Evolutionary conservation across 108 stramenopile species (phyloP), one percentile per base, ranked within the genome.

Genomic region (Nitzschia sp.): DNA sequence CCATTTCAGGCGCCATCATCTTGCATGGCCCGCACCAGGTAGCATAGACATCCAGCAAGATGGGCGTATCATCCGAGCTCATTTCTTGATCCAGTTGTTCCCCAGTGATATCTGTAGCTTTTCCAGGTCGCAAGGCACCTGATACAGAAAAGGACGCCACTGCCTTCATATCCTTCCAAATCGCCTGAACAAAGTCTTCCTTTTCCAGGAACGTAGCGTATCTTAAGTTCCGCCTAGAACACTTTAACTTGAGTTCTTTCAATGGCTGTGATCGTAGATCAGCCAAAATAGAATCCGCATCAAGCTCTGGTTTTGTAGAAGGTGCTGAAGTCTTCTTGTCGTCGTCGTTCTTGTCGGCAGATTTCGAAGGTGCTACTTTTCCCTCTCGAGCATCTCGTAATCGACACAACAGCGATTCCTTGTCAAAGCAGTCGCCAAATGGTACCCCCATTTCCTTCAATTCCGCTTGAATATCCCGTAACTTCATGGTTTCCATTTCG

Each of bases 1-100:
- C 76, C 27, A 96, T 66, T 55, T 86, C 66, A 0, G 91, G 90
- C 13, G 79, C 84, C 64, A 96, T 77, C 51, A 91, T 60, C 59
- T 91, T 85, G 66, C 95, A 96, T 2, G 96, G 96, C 1, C 96
- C 96, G 54, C 96, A 96, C 93, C 93, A 96, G 3, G 85, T 86
- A 17, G 96, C 92, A 59, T 86, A 94, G 5, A 92, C 83, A 82
- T 96, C 96, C 35, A 96, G 69, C 29, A 96, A 66, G 8, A 96
- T 38, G 27, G 91, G 91, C 9, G 76, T 67, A 33, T 69, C 59
- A 1, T 78, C 26, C 47, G 68, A 54, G 26, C 53, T 67, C 21
- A 95, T 27, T 62, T 95, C 91, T 60, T 74, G 45, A 0, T 75
- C 48, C 59, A 95, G 59, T 32, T 72, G 65, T 19, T 65, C 75